Percentiles rank a stretch among this genome's conserved stretches.
Evolutionary conservation across 208 protist genomes (phyloP).

Genomic region (Acanthamoeba royreba): DNA sequence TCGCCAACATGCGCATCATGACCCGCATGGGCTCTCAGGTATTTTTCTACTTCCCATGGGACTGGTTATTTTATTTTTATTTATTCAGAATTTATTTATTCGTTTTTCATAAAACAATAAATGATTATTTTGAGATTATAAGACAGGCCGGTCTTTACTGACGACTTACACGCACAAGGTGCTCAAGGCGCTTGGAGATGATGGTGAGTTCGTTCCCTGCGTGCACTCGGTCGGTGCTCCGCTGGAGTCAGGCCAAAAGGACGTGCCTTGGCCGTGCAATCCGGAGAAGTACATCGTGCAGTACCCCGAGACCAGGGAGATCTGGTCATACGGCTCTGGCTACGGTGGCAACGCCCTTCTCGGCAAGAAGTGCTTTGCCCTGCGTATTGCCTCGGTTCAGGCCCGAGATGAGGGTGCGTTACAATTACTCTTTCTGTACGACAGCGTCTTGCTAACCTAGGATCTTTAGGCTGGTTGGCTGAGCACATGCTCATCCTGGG

Average conservation of each 20-base stretch:
- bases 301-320: constrained; percentile 72
- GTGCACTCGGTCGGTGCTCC: constrained; percentile 76
- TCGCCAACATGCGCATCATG: constrained; percentile 81
- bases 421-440: too few relatives aligned
- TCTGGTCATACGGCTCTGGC: constrained; percentile 77
- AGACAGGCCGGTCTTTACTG: too few relatives aligned
- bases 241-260: constrained; percentile 62
- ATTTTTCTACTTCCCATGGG: neutral
- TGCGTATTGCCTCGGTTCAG: constrained; percentile 78
- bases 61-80: too few relatives aligned
- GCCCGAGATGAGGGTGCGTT: constrained; percentile 54
- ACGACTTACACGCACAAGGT: too few relatives aligned
- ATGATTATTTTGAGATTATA: too few relatives aligned
- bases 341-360: constrained; percentile 87
- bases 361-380: constrained; percentile 86
- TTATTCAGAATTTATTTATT: too few relatives aligned
- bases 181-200: neutral
- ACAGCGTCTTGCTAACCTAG: too few relatives aligned
- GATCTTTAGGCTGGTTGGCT: constrained; percentile 76
- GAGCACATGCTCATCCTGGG: constrained; percentile 85
- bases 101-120: too few relatives aligned
- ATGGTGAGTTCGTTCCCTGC: constrained; percentile 72
- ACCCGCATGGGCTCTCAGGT: constrained; percentile 67
- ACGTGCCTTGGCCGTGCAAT: constrained; percentile 77
- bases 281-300: constrained; percentile 72